phyloP scores from a whole-genome alignment of 2,329 filamentous ascomycete genomes.

The Diaporthe australafricana region DNA sequence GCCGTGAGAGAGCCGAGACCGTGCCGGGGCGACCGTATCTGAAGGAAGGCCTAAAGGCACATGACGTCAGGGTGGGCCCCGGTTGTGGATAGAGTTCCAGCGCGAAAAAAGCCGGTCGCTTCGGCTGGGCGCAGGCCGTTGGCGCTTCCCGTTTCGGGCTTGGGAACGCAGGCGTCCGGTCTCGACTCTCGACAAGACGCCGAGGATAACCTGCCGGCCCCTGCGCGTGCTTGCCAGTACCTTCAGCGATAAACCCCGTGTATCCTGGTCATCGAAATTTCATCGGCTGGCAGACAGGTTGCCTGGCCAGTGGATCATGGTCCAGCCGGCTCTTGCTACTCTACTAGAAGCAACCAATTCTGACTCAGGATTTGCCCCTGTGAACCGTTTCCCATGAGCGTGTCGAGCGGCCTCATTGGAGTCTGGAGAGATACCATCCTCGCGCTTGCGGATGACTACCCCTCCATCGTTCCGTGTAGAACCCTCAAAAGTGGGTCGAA shows the following conservation, averaged over 20 bases:
- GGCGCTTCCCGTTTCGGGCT: constrained; percentile 26
- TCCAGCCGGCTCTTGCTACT: background rate
- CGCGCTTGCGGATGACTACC: constrained; percentile 8
- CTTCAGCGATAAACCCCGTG: constrained; percentile 28
- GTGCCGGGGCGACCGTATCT: background rate
- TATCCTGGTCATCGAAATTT: background rate
- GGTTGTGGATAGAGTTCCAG: constrained; percentile 24
- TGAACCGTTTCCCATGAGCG: background rate
- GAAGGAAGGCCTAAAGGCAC: background rate
- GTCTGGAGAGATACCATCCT: background rate
- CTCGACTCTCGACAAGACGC: background rate
- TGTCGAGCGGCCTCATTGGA: constrained; percentile 15
- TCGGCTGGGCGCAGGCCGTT: constrained; percentile 13
- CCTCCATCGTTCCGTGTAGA: constrained; percentile 14
- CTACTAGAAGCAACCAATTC: background rate
- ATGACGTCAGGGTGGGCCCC: constrained; percentile 36
- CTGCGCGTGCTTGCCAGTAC: background rate
- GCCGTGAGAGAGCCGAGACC: constrained; percentile 3
- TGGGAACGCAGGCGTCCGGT: constrained; percentile 8
- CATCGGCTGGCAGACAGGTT: background rate
- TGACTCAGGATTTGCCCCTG: constrained; percentile 10
- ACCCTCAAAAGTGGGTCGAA: constrained; percentile 23
- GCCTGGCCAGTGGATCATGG: background rate
- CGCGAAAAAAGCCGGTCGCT: constrained; percentile 30
- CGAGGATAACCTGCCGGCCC: constrained; percentile 12